Evolutionary conservation across 2,329 filamentous ascomycete species (phyloP).

Genomic region (Amphichorda felina): DNA sequence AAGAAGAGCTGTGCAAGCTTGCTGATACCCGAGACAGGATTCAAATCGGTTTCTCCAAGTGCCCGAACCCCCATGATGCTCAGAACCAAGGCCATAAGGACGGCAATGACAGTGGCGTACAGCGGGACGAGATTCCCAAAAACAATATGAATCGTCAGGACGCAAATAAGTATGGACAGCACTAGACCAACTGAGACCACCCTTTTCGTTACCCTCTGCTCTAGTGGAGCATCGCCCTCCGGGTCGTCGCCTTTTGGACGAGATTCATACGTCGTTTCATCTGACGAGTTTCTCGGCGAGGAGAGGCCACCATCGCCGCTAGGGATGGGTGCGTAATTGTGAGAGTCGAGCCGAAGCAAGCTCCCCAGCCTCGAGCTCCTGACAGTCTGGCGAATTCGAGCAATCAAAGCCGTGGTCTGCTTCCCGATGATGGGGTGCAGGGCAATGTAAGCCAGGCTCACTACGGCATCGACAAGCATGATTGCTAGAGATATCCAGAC

Average conservation of each 20-base stretch:
- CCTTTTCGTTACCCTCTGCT: conserved; percentile 65
- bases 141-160: conserved; percentile 67
- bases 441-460: conserved; percentile 74
- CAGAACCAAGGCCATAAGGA: conserved; percentile 68
- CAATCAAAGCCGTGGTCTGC: conserved; percentile 1
- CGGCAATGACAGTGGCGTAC: conserved; percentile 63
- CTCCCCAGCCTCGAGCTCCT: conserved; percentile 9
- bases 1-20: conserved; percentile 96
- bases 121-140: conserved; percentile 77
- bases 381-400: conserved; percentile 6
- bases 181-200: conserved; percentile 66
- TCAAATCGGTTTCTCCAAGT: conserved; percentile 77
- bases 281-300: conserved; percentile 1
- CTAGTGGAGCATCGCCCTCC: conserved; percentile 67
- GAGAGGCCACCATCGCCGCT: conserved; percentile 3
- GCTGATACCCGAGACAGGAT: conserved; percentile 91
- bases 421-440: conserved; percentile 40
- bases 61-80: conserved; percentile 65
- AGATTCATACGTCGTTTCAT: conserved; percentile 2
- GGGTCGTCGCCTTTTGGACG: conserved; percentile 7
- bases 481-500: conserved; percentile 94
- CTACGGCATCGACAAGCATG: conserved; percentile 87
- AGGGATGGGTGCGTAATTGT: conserved; percentile 12
- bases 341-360: conserved; percentile 7
- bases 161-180: conserved; percentile 66